These are phyloP conservation scores for Aspergillus proliferans DNA, from an alignment of 2,329 filamentous ascomycete species.

Conservation along the genomic window DNA sequence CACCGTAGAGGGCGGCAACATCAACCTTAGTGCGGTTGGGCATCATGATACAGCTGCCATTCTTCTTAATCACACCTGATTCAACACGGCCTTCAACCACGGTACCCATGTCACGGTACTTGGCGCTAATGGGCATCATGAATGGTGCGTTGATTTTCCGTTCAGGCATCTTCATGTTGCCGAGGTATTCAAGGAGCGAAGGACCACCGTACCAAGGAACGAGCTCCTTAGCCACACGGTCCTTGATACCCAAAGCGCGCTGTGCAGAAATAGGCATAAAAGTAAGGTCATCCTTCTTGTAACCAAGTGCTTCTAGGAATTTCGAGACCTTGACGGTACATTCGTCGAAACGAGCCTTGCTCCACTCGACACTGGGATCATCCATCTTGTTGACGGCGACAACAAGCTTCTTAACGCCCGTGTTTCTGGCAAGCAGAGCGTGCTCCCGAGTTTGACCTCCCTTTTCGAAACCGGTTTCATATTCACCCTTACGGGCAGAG, in stretches of 20 bases:
- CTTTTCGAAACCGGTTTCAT: slow-evolving; percentile 96
- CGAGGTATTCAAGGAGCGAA: slow-evolving; percentile 90
- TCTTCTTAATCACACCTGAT: slow-evolving; percentile 88
- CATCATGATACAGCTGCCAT: slow-evolving; percentile 84
- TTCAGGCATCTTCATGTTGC: slow-evolving; percentile 84
- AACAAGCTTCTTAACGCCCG: slow-evolving; percentile 93
- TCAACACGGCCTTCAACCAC: slow-evolving; percentile 98
- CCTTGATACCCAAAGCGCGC: slow-evolving; percentile 77
- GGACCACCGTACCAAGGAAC: slow-evolving; percentile 83
- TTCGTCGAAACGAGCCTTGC: slow-evolving; percentile 83
- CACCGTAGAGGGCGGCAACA: slow-evolving; percentile 81
- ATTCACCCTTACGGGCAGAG: slow-evolving; percentile 93
- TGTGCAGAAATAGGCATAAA: slow-evolving; percentile 98
- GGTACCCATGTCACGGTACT: slow-evolving; percentile 95
- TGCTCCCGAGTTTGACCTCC: slow-evolving; percentile 97
- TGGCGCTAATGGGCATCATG: slow-evolving; percentile 97
- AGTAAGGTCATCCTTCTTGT: slow-evolving; percentile 89
- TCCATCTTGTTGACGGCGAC: slow-evolving; percentile 99
- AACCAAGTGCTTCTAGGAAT: slow-evolving; percentile 88
- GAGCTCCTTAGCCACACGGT: slow-evolving; percentile 68
- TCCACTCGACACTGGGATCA: slow-evolving; percentile 93
- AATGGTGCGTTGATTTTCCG: slow-evolving; percentile 96
- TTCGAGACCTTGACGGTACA: slow-evolving; percentile 80
- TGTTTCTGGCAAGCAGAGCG: slow-evolving; percentile 94
- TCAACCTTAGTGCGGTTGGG: slow-evolving; percentile 79